A percentile compares a stretch with the other conserved stretches of the same genome.
phyloP scores from a whole-genome alignment of 345 rosid species.

The Citrus unshiu region DNA sequence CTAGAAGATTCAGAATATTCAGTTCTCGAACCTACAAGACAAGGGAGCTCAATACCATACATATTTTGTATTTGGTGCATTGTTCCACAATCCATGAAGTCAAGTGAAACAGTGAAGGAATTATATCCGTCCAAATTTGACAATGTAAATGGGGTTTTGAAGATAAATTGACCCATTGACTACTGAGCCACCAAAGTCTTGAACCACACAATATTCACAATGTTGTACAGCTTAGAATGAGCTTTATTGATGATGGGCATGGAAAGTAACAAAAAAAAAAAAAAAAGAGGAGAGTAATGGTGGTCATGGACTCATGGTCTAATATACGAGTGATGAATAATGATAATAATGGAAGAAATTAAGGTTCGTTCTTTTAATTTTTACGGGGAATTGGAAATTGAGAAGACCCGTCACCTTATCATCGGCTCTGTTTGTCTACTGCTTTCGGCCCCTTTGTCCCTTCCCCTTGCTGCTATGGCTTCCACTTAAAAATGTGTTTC shows the following conservation, averaged over 20 bases:
- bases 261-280: background rate
- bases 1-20: background rate
- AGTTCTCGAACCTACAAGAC: background rate
- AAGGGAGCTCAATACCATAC: too few relatives aligned
- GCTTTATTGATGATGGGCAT: background rate
- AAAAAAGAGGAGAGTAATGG: background rate
- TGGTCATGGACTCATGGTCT: slow-evolving; percentile 17
- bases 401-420: slow-evolving; percentile 21
- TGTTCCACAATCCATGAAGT: background rate
- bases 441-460: slow-evolving; percentile 38
- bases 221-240: slow-evolving; percentile 5
- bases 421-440: slow-evolving; percentile 28
- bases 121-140: background rate
- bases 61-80: background rate
- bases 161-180: background rate
- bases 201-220: background rate
- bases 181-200: background rate
- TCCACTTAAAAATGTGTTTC: background rate
- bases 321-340: background rate
- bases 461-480: background rate
- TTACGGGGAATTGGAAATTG: slow-evolving; percentile 17
- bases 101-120: background rate
- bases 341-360: slow-evolving; percentile 5
- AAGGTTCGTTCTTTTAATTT: background rate
- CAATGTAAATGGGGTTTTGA: background rate